These are phyloP conservation scores for Gomphus bonarii DNA, from an alignment of 1,284 basidiomycete genomes.

Conservation along the genomic window DNA sequence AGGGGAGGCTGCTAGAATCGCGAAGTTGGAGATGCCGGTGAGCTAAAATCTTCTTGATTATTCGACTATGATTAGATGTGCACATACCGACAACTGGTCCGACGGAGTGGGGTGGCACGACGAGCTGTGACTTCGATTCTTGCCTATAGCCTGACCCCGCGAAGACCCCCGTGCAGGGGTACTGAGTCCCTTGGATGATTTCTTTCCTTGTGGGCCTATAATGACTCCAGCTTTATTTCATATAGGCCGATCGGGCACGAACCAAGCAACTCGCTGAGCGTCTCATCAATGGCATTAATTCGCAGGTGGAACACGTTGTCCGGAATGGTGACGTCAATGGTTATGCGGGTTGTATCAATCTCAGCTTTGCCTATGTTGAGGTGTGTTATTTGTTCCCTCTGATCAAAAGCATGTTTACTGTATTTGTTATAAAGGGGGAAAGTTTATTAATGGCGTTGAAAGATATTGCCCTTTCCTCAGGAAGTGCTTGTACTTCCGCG, in stretches of 20 bases:
- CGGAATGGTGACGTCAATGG: conserved; percentile 88
- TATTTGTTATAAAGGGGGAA: conserved; percentile 46
- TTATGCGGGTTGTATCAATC: conserved; percentile 89
- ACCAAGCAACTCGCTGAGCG: conserved; percentile 74
- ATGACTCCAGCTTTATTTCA: conserved; percentile 17
- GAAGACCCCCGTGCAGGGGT: conserved; percentile 80
- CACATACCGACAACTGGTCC: conserved; percentile 22
- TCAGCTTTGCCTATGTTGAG: conserved; percentile 96
- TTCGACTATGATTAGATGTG: conserved; percentile 41
- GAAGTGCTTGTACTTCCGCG: conserved; percentile 97
- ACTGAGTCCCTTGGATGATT: conserved; percentile 40
- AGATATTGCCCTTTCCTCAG: conserved; percentile 96
- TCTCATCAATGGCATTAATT: conserved; percentile 74
- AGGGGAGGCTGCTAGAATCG: conserved; percentile 91
- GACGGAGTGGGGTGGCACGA: conserved; percentile 16
- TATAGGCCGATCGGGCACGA: conserved; percentile 75
- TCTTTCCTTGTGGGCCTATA: conserved; percentile 5
- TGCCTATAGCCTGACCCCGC: conserved; percentile 27
- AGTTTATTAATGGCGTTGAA: conserved; percentile 97
- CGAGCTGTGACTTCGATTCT: conserved; percentile 1
- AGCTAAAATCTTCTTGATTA: conserved; percentile 30
- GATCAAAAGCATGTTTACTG: neutral
- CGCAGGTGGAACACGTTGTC: conserved; percentile 81
- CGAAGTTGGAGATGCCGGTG: conserved; percentile 86
- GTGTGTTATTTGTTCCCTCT: conserved; percentile 1